A percentile compares a stretch with the other conserved stretches of the same genome.
Evolutionary conservation across 768 basidiomycete genomes (phyloP).

Genomic region (Pisolithus albus): DNA sequence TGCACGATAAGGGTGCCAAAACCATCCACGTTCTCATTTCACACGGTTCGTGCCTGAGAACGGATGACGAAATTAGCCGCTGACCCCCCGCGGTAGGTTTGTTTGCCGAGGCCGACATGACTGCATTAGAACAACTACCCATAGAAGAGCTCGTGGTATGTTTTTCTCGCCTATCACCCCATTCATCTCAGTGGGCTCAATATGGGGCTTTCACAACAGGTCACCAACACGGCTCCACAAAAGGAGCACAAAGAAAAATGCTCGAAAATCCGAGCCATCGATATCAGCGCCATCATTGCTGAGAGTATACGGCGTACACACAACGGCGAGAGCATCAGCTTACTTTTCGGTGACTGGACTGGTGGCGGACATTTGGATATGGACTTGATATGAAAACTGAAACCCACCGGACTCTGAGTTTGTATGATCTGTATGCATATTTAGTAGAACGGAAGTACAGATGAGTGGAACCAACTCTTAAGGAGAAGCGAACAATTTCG

Average conservation of each 20-base stretch:
- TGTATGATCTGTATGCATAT: not conserved
- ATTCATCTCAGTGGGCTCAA: conserved; percentile 2
- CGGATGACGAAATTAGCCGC: conserved; percentile 6
- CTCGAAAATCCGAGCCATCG: conserved; percentile 80
- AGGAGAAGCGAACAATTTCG: too few species aligned
- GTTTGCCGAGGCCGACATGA: conserved; percentile 70
- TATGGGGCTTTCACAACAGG: conserved; percentile 36
- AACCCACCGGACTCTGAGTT: not conserved
- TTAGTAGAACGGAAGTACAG: not conserved
- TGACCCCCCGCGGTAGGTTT: conserved; percentile 44
- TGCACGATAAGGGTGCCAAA: conserved; percentile 85
- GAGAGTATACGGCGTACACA: conserved; percentile 95
- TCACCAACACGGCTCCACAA: conserved; percentile 95
- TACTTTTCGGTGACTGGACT: conserved; percentile 81
- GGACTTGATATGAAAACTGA: conserved; percentile 10
- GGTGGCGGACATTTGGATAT: conserved; percentile 34
- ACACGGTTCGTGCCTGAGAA: conserved; percentile 55
- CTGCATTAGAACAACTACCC: conserved; percentile 60
- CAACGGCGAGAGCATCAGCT: conserved; percentile 88
- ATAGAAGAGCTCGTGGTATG: conserved; percentile 82
- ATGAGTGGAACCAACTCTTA: not conserved
- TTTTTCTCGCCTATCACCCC: not conserved
- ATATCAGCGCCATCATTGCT: conserved; percentile 86
- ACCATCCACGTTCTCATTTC: conserved; percentile 84
- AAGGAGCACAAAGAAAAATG: conserved; percentile 52